Conservation (phyloP, 169 alveolate genomes). For the Amoebophrya sp. region DNA sequence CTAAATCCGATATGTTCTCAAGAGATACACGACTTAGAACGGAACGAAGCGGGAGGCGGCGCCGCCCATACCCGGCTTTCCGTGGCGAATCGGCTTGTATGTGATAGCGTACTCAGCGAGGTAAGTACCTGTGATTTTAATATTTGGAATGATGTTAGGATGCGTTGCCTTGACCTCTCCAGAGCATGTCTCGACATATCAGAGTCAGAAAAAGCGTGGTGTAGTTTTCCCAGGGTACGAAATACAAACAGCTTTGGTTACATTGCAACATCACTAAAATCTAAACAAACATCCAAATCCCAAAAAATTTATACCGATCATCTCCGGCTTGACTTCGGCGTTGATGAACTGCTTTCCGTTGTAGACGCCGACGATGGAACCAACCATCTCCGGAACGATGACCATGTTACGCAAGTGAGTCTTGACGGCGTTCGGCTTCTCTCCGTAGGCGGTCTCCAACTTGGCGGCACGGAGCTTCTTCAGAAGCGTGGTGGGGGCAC, state of each 20-base stretch:
- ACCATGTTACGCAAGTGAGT: slow-evolving; percentile 89
- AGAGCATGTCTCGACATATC: no score
- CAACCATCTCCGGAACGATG: slow-evolving; percentile 95
- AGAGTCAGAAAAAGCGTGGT: no score
- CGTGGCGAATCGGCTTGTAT: slow-evolving; percentile 96
- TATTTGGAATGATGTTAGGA: no score
- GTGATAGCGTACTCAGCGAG: slow-evolving; percentile 96
- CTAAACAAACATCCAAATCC: no score
- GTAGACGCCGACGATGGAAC: slow-evolving; percentile 94
- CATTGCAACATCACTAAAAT: no score
- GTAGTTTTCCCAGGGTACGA: no score
- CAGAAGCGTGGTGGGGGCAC: slow-evolving; percentile 17
- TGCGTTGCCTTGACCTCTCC: no score
- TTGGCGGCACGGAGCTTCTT: slow-evolving; percentile 44
- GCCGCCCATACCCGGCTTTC: slow-evolving; percentile 90
- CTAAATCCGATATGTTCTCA: background rate
- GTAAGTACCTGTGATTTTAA: no score
- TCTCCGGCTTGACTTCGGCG: slow-evolving; percentile 83
- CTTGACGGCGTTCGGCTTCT: slow-evolving; percentile 90
- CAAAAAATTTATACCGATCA: no score
- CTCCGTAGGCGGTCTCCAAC: slow-evolving; percentile 71
- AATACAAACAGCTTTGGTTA: no score
- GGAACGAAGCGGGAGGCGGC: background rate
- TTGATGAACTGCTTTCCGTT: slow-evolving; percentile 90
- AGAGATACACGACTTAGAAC: no score